Percentiles rank a stretch among this genome's conserved stretches.
Evolutionary conservation across 495 filamentous ascomycete genomes (phyloP).

Genomic region (Hypoxylon fragiforme): DNA sequence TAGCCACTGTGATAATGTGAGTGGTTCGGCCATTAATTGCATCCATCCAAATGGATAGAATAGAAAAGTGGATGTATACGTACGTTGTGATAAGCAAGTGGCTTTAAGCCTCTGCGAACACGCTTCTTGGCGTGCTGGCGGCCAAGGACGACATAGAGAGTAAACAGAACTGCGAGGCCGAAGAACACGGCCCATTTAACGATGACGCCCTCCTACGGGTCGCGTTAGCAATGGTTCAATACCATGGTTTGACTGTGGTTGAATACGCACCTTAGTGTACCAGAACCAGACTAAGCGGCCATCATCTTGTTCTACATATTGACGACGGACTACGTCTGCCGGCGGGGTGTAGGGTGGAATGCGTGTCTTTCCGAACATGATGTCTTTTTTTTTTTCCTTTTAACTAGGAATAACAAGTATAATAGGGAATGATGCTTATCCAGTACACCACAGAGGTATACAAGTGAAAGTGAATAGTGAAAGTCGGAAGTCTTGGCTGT

Average conservation of each 20-base stretch:
- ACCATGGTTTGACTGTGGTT: not conserved
- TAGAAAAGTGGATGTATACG: slow-evolving; percentile 15
- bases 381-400: slow-evolving; percentile 2
- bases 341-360: slow-evolving; percentile 16
- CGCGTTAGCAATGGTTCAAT: slow-evolving; percentile 4
- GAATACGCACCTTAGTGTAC: slow-evolving; percentile 45
- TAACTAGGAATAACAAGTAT: not conserved
- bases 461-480: not conserved
- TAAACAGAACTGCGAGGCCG: slow-evolving; percentile 52
- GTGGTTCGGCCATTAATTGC: not conserved
- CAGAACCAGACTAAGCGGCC: slow-evolving; percentile 48
- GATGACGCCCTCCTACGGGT: slow-evolving; percentile 57
- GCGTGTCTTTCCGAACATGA: slow-evolving; percentile 31
- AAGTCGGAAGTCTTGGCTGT: too few relatives aligned
- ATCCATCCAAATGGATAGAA: not conserved
- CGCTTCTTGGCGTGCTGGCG: slow-evolving; percentile 69
- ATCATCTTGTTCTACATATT: slow-evolving; percentile 40
- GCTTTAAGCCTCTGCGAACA: slow-evolving; percentile 60
- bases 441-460: too few relatives aligned
- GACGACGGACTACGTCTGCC: slow-evolving; percentile 20
- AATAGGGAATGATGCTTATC: too few relatives aligned
- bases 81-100: slow-evolving; percentile 71
- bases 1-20: slow-evolving; percentile 59
- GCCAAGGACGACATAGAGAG: slow-evolving; percentile 60
- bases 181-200: slow-evolving; percentile 73